Evolutionary conservation across 306 rosid species (phyloP), one percentile per base, ranked within the genome.

Genomic region (Ormosia emarginata): DNA sequence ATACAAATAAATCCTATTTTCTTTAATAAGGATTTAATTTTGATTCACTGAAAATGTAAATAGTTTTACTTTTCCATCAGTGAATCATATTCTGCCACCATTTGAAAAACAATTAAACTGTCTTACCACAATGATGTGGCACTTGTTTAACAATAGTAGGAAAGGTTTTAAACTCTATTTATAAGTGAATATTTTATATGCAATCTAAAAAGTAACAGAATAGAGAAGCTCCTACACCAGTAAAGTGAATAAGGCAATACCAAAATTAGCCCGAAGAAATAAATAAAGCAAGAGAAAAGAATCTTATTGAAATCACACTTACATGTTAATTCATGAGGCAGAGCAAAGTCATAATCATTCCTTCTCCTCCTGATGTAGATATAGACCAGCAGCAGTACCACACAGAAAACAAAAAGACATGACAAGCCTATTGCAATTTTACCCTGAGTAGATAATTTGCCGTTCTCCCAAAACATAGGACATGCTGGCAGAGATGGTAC

Each of bases 241-340:
- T 32, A 47, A 47, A 73, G 57, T 13, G 63, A 65, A 34, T 18
- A 78, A 37, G n/a, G 36, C 14, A 49, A 76, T 47, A 59, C 61
- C 12, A 33, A 0, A 9, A 14, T 7, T 43, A 52, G 61, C n/a
- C 50, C 58, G 5, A 1, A 64, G 53, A 36, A 61, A 18, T 2
- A 61, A 62, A 68, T 36, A 34, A 30, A 52, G 34, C 78, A 67
- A 59, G 49, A 70, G 67, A 61, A 59, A 46, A 36, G 24, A 81
- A 58, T 65, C 37, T 9, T 37, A n/a, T 62, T 59, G 53, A 79
- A 74, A 84, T 73, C 50, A 65, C 82, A 90, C 98, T 90, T 86
- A 93, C 99, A 88, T 72, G 85, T 87, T 77, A 95, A 86, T 62
- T 95, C 98, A 59, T 91, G 97, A 78, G 99, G 99, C 40, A 92